phyloP scores from a whole-genome alignment of 176 grass and related monocot genomes.

The Avena eriantha region DNA sequence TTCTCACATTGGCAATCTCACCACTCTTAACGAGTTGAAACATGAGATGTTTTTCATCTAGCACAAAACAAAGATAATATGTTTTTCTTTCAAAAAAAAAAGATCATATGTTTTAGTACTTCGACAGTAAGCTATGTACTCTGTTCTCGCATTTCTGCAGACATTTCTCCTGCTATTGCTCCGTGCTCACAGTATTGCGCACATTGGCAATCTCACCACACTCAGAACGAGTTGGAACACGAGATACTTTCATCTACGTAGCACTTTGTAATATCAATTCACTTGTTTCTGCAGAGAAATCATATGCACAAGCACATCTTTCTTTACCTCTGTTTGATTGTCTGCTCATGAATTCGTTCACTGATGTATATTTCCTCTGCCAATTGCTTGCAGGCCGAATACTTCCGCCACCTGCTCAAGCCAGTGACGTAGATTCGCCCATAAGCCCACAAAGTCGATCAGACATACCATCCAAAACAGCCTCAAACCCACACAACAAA shows the following conservation, averaged over 20 bases:
- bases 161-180: no score
- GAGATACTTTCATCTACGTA: background rate
- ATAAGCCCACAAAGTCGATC: background rate
- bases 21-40: no score
- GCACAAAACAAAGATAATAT: no score
- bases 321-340: background rate
- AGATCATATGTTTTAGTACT: no score
- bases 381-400: conserved; percentile 62
- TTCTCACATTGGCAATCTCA: background rate
- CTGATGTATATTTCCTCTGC: conserved; percentile 3
- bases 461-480: background rate
- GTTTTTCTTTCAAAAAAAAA: no score
- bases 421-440: conserved; percentile 72
- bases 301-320: background rate
- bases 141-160: no score
- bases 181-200: background rate
- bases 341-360: background rate
- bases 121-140: no score
- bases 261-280: background rate
- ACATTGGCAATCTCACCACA: no score
- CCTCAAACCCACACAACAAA: background rate
- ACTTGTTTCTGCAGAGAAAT: background rate
- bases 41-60: no score
- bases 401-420: conserved; percentile 95
- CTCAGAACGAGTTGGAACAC: no score